These are phyloP conservation scores for Moricandia arvensis DNA, from an alignment of 345 rosid genomes.

Conservation along the genomic window DNA sequence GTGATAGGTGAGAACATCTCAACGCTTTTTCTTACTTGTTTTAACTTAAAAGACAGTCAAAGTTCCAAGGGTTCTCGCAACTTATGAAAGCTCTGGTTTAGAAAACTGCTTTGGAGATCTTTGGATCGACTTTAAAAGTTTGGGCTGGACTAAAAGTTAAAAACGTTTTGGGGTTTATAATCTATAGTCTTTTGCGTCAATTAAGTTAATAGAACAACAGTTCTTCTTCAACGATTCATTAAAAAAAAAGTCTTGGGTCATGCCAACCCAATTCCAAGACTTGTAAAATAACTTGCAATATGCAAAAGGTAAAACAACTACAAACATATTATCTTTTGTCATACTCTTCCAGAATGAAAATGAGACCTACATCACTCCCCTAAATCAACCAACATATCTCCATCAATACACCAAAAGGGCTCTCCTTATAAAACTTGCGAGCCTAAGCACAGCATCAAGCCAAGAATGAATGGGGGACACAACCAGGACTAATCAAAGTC, in stretches of 20 bases:
- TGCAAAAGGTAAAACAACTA: slow-evolving; percentile 16
- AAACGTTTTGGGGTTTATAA: no score
- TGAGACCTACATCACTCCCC: not conserved
- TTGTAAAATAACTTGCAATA: not conserved
- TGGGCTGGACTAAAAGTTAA: no score
- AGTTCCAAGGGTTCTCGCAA: no score
- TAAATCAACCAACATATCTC: slow-evolving; percentile 9
- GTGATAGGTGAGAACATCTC: no score
- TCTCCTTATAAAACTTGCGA: slow-evolving; percentile 53
- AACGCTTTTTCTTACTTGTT: no score
- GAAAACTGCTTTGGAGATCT: no score
- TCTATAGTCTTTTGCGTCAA: no score
- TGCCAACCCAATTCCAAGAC: slow-evolving; percentile 16
- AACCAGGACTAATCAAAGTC: slow-evolving; percentile 61
- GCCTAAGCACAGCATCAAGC: slow-evolving; percentile 32
- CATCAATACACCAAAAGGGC: slow-evolving; percentile 23
- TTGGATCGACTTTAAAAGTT: not conserved
- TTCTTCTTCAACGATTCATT: not conserved
- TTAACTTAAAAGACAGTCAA: no score
- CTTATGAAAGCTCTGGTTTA: no score
- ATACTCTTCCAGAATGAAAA: slow-evolving; percentile 8
- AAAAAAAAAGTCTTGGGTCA: not conserved
- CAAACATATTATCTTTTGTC: not conserved
- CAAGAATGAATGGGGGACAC: not conserved
- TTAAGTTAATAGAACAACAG: not conserved